Evolutionary conservation across 495 filamentous ascomycete species (phyloP).

Genomic region (Tuber microsphaerosporum): DNA sequence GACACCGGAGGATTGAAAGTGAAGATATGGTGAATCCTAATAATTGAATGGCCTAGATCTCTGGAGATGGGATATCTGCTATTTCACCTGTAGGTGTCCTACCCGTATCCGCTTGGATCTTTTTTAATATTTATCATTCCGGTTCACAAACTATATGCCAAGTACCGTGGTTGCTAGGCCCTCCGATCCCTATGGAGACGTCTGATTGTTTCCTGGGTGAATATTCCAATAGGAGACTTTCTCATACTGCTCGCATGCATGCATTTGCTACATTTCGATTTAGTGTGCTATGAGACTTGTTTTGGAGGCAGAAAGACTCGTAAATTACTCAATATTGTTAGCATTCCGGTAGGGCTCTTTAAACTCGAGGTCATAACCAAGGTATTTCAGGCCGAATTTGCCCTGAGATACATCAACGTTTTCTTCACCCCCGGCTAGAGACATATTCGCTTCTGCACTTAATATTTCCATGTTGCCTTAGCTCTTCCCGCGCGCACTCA

Average conservation of each 20-base stretch:
- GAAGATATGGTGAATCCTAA: not conserved
- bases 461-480: constrained; percentile 51
- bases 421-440: constrained; percentile 51
- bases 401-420: constrained; percentile 52
- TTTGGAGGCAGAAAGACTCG: constrained; percentile 48
- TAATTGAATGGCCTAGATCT: not conserved
- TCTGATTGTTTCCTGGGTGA: constrained; percentile 48
- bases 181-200: constrained; percentile 39
- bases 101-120: not conserved
- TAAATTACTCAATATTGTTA: constrained; percentile 46
- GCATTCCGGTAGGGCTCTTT: constrained; percentile 46
- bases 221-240: constrained; percentile 47
- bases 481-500: constrained; percentile 53
- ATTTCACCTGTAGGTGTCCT: not conserved
- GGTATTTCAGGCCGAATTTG: constrained; percentile 47
- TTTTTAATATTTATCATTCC: not conserved
- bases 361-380: not conserved
- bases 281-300: constrained; percentile 45
- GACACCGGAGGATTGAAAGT: not conserved
- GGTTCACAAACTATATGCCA: not conserved
- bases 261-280: constrained; percentile 47
- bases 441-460: constrained; percentile 48
- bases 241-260: constrained; percentile 49
- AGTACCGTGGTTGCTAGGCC: constrained; percentile 12
- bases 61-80: not conserved